phyloP scores from a whole-genome alignment of 2,329 filamentous ascomycete species.

The Davidsoniella neocaledoniae region DNA sequence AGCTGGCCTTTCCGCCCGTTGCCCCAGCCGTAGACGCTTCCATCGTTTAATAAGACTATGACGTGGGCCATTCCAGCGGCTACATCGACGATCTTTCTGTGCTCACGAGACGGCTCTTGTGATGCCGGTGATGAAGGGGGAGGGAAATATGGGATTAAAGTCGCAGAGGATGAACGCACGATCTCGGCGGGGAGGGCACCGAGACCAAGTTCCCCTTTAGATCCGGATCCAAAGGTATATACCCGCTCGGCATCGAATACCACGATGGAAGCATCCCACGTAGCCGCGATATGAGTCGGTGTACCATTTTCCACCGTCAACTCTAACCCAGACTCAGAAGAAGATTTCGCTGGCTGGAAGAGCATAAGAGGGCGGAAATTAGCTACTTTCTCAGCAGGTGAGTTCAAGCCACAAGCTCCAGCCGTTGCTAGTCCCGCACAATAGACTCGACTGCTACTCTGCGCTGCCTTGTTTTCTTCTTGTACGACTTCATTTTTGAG shows the following conservation, averaged over 20 bases:
- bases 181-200: conserved; percentile 28
- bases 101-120: no score
- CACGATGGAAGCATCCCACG: conserved; percentile 60
- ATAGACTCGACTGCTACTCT: conserved; percentile 39
- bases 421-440: conserved; percentile 6
- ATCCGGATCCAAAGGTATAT: conserved; percentile 48
- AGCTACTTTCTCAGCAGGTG: conserved; percentile 9
- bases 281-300: conserved; percentile 41
- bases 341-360: not conserved
- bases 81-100: conserved; percentile 39
- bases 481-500: conserved; percentile 26
- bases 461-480: conserved; percentile 32
- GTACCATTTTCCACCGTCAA: conserved; percentile 12
- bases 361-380: conserved; percentile 11
- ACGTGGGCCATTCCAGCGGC: conserved; percentile 64
- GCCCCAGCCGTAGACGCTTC: conserved; percentile 77
- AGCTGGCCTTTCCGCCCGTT: conserved; percentile 73
- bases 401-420: conserved; percentile 35
- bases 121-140: conserved; percentile 27
- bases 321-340: not conserved
- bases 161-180: conserved; percentile 30
- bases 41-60: conserved; percentile 55
- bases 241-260: conserved; percentile 33
- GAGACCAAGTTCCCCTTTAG: conserved; percentile 57
- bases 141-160: conserved; percentile 44